Evolutionary conservation across 108 stramenopile species (phyloP).

Genomic region (Nitzschia sp.): DNA sequence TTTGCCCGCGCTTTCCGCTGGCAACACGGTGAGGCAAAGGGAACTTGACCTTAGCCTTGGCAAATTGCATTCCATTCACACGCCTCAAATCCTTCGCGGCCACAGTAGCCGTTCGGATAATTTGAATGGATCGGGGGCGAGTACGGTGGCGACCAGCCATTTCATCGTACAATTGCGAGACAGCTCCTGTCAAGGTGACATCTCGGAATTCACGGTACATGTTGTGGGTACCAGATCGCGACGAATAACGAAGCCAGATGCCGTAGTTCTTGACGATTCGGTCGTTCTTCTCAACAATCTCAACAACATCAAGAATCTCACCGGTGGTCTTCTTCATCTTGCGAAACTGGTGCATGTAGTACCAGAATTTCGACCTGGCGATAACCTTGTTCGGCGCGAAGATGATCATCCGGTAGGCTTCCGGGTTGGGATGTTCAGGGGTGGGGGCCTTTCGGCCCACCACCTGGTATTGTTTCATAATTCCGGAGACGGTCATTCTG

Average conservation of each 20-base stretch:
- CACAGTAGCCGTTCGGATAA: slow-evolving; percentile 95
- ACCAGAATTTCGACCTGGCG: slow-evolving; percentile 99
- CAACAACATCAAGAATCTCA: slow-evolving; percentile 97
- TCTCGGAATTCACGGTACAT: slow-evolving; percentile 99
- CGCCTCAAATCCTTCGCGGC: slow-evolving; percentile 91
- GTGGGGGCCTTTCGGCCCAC: slow-evolving; percentile 99
- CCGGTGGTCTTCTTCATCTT: slow-evolving; percentile 99
- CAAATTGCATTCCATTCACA: slow-evolving; percentile 90
- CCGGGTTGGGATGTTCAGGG: slow-evolving; percentile 95
- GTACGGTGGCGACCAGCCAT: slow-evolving; percentile 99
- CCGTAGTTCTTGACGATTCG: slow-evolving; percentile 99
- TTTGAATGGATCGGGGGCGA: slow-evolving; percentile 98
- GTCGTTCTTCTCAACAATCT: slow-evolving; percentile 96
- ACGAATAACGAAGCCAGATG: slow-evolving; percentile 99
- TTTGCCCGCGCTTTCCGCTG: slow-evolving; percentile 89
- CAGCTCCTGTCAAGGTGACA: slow-evolving; percentile 93
- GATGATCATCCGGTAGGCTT: slow-evolving; percentile 99
- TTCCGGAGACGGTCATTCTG: slow-evolving; percentile 88
- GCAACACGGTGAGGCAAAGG: slow-evolving; percentile 96
- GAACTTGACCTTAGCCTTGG: slow-evolving; percentile 93
- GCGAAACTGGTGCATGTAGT: slow-evolving; percentile 99
- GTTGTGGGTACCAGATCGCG: slow-evolving; percentile 99
- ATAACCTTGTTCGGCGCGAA: slow-evolving; percentile 96
- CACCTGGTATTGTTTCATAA: slow-evolving; percentile 97
- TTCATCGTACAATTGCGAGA: slow-evolving; percentile 98